Base-by-base conservation (phyloP, 169 alveolate species). In the Cryptosporidium andersoni region DNA sequence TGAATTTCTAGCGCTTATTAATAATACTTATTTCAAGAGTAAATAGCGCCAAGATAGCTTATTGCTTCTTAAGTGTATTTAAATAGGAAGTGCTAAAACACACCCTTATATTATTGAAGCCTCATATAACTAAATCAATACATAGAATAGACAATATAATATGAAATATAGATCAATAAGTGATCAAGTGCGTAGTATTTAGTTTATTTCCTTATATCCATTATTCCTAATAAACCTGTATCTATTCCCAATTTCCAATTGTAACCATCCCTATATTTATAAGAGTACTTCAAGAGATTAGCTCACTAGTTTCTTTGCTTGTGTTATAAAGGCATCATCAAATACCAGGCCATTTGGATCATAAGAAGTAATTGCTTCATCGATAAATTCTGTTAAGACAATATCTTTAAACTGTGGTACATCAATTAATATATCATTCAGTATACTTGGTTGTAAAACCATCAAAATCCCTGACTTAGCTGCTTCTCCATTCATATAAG, bases 401-500 rank as follows among this genome's bases (percentile, higher is more conserved):
- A 74, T 74, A 16, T 74, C 82, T 45, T 74, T 74, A 74, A 74
- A 74, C 48, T 74, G 67, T 0, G 82, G 82, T 8, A 74, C 82
- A 58, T 74, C 82, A 43, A 74, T 74, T 45, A 74, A 34, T 34
- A 74, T 74, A 43, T 74, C 82, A 45, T 56, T 48, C 25, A 74
- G 11, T 7, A 74, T 58, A 12, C 39, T 16, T 4, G 82, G 82
- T 42, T 74, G 82, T 14, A 74, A 68, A 45, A 64, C 82, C 82
- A 74, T 74, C 43, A 45, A 37, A 7, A 74, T 74, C 34, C 82
- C 82, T 55, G 74, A 7, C 40, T 74, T 74, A 4, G 82, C 82
- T 8, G 82, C 55, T 42, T 74, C 82, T 8, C 82, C 82, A 58
- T 74, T 55, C 82, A 74, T 74, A 74, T 74, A 74, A 58, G 43